Evolutionary conservation across 2,329 filamentous ascomycete species (phyloP), one percentile per base, ranked within the genome.

Genomic region (Penicillium italicum): DNA sequence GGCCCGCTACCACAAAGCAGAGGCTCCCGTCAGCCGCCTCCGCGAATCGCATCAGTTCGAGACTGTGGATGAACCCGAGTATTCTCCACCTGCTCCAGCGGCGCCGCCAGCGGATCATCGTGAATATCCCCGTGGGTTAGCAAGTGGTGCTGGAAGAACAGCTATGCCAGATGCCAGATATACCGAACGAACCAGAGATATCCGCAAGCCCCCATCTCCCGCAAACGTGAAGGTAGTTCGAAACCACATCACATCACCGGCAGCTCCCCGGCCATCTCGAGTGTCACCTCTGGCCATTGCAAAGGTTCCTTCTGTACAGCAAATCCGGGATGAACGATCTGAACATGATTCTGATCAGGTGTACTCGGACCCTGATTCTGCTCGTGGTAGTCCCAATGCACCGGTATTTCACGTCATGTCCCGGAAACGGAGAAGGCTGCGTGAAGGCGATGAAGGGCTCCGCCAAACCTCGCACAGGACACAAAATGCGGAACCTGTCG

Each of bases 201-300:
- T 72, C 69, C 63, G 77, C 71, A 62, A 75, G 18, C 63, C 66
- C 38, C 50, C 63, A 24, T 72, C 77, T 40, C 68, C 72, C 30
- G 65, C 72, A 30, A 69, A 74, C 49, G 81, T 87, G 59, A 85
- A 85, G 50, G 77, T 92, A 55, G 80, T 92, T 64, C 85, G 85
- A 67, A 86, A 85, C 63, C 87, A 91, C 69, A 86, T 92, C 65
- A 83, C 86, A 48, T 86, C 85, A 34, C 88, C 87, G 40, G 76
- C 87, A 67, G 89, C 89, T 49, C 89, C 90, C 26, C 89, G 90
- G 67, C 88, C 90, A 50, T 85, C 86, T 46, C 87, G 89, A 67
- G 85, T 85, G 24, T 83, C 83, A 26, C 81, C 82, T 44, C 72
- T 85, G 58, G 79, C 82, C 54, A 75, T 78, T 42, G 71, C 79